These are phyloP conservation scores for Rhinocladiella similis DNA, from an alignment of 2,329 filamentous ascomycete genomes.

Conservation along the genomic window DNA sequence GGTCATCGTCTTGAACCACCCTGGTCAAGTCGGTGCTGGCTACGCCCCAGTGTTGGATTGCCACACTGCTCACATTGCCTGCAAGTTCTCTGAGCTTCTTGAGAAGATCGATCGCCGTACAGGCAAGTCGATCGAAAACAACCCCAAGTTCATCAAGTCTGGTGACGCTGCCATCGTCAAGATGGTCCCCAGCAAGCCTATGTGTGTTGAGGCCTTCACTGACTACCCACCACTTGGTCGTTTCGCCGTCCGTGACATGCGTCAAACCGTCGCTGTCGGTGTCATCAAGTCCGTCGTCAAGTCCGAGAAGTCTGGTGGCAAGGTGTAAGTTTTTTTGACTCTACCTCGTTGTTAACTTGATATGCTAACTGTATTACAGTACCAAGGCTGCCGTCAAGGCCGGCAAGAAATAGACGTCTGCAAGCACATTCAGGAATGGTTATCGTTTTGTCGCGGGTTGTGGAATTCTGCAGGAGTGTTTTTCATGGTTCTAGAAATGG, in stretches of 20 bases:
- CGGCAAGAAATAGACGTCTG: slow-evolving; percentile 55
- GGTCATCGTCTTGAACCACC: slow-evolving; percentile 99
- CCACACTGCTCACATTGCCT: slow-evolving; percentile 99
- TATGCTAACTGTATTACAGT: background rate
- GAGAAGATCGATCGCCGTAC: slow-evolving; percentile 99
- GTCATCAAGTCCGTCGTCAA: slow-evolving; percentile 89
- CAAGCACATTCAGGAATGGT: slow-evolving; percentile 10
- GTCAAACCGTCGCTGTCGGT: slow-evolving; percentile 51
- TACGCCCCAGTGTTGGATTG: slow-evolving; percentile 99
- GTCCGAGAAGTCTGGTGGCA: slow-evolving; percentile 57
- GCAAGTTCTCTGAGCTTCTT: slow-evolving; percentile 99
- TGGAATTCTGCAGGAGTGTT: slow-evolving; percentile 14
- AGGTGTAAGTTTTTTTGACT: slow-evolving; percentile 45
- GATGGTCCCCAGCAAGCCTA: slow-evolving; percentile 99
- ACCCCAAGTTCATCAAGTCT: slow-evolving; percentile 99
- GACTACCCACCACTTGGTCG: slow-evolving; percentile 99
- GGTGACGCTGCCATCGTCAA: slow-evolving; percentile 99
- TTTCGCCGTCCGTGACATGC: slow-evolving; percentile 99
- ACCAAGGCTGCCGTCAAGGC: slow-evolving; percentile 83
- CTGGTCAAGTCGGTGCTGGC: slow-evolving; percentile 97
- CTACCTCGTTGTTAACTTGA: slow-evolving; percentile 47
- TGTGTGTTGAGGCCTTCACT: slow-evolving; percentile 99
- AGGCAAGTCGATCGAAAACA: slow-evolving; percentile 89
- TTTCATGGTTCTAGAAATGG: slow-evolving; percentile 9
- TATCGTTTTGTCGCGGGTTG: slow-evolving; percentile 8